phyloP scores from a whole-genome alignment of 148 eudicot species.

The Rhododendron henanense region DNA sequence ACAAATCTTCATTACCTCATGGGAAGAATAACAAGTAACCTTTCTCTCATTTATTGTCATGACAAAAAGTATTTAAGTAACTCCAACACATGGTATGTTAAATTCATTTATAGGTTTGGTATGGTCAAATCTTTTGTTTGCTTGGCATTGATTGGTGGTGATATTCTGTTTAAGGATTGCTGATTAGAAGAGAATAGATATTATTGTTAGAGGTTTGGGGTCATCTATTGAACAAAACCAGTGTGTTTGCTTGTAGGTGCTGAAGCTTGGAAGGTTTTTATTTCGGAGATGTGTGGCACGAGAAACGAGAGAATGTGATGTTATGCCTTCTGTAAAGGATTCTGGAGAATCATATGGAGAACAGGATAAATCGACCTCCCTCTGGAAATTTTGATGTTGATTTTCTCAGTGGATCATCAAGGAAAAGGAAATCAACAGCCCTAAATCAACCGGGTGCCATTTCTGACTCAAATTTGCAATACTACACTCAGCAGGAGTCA shows the following conservation, averaged over 20 bases:
- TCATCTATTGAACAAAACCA: not conserved
- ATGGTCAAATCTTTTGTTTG: conserved; percentile 2
- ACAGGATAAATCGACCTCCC: conserved; percentile 19
- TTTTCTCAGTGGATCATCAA: conserved; percentile 21
- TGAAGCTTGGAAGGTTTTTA: conserved; percentile 2
- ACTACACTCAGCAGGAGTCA: conserved; percentile 19
- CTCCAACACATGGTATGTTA: not conserved
- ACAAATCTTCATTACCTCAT: not conserved
- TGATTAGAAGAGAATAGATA: not conserved
- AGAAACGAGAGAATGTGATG: conserved; percentile 8
- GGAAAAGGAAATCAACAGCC: conserved; percentile 36
- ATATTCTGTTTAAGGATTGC: not conserved
- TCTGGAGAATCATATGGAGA: conserved; percentile 20
- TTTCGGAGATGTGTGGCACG: conserved; percentile 13
- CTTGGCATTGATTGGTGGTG: not conserved
- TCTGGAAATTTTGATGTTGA: conserved; percentile 14
- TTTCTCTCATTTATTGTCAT: not conserved
- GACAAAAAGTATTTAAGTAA: not conserved
- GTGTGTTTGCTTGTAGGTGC: not conserved
- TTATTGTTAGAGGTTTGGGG: not conserved
- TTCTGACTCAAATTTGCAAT: conserved; percentile 16
- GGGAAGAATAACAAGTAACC: not conserved
- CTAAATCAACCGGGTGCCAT: conserved; percentile 23
- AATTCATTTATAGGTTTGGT: not conserved
- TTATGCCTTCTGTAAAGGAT: conserved; percentile 16